Conservation (phyloP, 177 flowering plant genomes). For the Vitis hybrid region DNA sequence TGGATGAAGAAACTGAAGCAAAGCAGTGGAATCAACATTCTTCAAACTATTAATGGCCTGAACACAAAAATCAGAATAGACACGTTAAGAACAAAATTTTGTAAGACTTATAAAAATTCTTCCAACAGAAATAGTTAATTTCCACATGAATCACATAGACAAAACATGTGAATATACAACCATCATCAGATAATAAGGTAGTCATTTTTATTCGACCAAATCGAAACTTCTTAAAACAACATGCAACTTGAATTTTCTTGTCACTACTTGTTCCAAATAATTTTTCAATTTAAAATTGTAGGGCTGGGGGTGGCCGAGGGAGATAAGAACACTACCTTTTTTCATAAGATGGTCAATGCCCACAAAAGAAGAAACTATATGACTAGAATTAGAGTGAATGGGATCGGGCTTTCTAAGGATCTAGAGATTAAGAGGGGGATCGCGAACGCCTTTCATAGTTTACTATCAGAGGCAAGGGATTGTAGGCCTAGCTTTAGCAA, state of each 20-base stretch:
- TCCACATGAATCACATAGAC: neutral
- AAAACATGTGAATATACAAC: neutral
- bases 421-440: too few species aligned
- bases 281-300: neutral
- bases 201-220: neutral
- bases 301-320: neutral
- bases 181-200: neutral
- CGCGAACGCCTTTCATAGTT: too few species aligned
- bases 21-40: conserved; percentile 92
- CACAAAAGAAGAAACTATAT: too few species aligned
- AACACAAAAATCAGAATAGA: conserved; percentile 20
- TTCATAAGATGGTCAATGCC: too few species aligned
- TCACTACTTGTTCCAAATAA: neutral
- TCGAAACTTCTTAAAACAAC: neutral
- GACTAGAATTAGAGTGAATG: too few species aligned
- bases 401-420: too few species aligned
- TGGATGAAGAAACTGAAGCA: conserved; percentile 97
- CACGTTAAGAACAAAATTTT: neutral
- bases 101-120: neutral
- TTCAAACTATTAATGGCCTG: conserved; percentile 99
- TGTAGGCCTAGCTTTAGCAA: too few species aligned
- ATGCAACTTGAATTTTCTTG: neutral
- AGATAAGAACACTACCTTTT: neutral
- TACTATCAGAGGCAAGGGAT: too few species aligned
- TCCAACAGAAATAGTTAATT: neutral